Evolutionary conservation across 2,329 filamentous ascomycete species (phyloP).

Genomic region (Bipolaris victoriae): DNA sequence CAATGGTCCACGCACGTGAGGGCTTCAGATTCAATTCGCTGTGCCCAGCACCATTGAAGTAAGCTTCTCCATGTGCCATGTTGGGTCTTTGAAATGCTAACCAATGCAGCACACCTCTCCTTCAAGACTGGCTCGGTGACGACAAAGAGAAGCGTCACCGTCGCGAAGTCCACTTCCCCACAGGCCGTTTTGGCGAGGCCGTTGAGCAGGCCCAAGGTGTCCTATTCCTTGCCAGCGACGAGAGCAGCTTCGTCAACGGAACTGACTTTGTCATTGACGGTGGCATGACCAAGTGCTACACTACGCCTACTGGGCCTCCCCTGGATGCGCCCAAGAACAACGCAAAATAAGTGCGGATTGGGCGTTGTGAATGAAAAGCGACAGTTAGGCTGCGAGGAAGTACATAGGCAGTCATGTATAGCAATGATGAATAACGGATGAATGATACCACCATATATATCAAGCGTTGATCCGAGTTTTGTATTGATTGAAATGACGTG

Average conservation of each 20-base stretch:
- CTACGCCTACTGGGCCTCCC: conserved; percentile 65
- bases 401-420: not conserved
- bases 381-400: not conserved
- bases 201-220: conserved; percentile 91
- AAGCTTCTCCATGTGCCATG: conserved; percentile 28
- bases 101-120: conserved; percentile 71
- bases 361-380: not conserved
- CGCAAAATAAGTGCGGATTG: conserved; percentile 25
- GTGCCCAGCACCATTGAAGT: conserved; percentile 89
- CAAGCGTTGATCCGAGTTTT: not conserved
- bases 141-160: conserved; percentile 80
- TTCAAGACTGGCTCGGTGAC: conserved; percentile 93
- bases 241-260: conserved; percentile 88
- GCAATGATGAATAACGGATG: not conserved
- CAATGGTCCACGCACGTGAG: conserved; percentile 90
- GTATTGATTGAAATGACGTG: not conserved
- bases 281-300: conserved; percentile 90
- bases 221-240: conserved; percentile 84
- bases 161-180: conserved; percentile 88
- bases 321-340: conserved; percentile 61
- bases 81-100: conserved; percentile 15
- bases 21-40: conserved; percentile 89
- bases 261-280: conserved; percentile 95
- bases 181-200: conserved; percentile 88
- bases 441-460: not conserved